Evolutionary conservation across 148 eudicot species (phyloP).

Genomic region (Arctostaphylos glauca): DNA sequence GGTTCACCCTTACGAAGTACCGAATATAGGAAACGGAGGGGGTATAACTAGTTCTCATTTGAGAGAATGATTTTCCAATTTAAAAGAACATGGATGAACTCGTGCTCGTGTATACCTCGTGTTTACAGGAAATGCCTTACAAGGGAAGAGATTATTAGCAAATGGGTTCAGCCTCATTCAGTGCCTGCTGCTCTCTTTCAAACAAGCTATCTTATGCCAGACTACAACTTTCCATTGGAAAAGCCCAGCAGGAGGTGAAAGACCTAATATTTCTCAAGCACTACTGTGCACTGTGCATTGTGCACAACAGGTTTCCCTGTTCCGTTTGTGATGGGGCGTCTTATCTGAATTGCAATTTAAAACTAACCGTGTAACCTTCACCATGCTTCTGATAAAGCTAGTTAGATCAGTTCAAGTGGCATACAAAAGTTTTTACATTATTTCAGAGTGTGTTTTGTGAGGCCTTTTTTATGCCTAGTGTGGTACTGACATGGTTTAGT

Average conservation of each 20-base stretch:
- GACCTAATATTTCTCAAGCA: not conserved
- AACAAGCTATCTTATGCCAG: constrained; percentile 8
- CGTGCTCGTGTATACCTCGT: not conserved
- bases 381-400: constrained; percentile 3
- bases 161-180: constrained; percentile 16
- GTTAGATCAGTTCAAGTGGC: not conserved
- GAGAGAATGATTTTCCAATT: not conserved
- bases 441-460: not conserved
- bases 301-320: too few species aligned
- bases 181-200: not conserved
- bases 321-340: not conserved
- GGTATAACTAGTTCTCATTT: not conserved
- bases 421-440: not conserved
- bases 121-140: constrained; percentile 63
- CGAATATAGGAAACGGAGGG: too few species aligned
- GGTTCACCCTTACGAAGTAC: too few species aligned
- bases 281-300: not conserved
- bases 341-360: not conserved
- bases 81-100: not conserved
- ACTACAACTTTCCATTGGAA: constrained; percentile 12
- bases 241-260: constrained; percentile 11
- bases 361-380: constrained; percentile 18
- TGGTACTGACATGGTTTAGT: constrained; percentile 12
- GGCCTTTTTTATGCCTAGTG: not conserved
- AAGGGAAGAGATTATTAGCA: constrained; percentile 63